phyloP scores from a whole-genome alignment of 805 yeast genomes.

The Pichia rugopelliculosa region DNA sequence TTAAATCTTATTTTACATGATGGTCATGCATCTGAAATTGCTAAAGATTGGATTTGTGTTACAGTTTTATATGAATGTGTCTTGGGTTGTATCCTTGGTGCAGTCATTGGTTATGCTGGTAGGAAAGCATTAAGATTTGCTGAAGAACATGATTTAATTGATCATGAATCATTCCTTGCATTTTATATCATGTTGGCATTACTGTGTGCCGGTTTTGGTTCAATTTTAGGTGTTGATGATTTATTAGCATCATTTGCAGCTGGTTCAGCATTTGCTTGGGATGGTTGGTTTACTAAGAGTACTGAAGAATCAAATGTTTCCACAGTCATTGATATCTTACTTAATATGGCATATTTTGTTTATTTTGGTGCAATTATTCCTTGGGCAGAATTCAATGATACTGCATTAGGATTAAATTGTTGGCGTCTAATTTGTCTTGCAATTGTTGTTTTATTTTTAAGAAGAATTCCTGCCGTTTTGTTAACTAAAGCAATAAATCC shows the following conservation, averaged over 20 bases:
- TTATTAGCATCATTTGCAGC: conserved; percentile 66
- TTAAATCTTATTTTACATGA: conserved; percentile 44
- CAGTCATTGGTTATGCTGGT: conserved; percentile 42
- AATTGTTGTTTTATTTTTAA: conserved; percentile 40
- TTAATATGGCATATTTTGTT: conserved; percentile 60
- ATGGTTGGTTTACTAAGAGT: conserved; percentile 53
- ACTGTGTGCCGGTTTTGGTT: conserved; percentile 54
- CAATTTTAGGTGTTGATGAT: conserved; percentile 65
- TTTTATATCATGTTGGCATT: conserved; percentile 47
- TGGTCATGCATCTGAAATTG: conserved; percentile 42
- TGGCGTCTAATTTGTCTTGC: conserved; percentile 51
- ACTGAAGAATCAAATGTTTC: conserved; percentile 59
- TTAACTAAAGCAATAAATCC: conserved; percentile 52
- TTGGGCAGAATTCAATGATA: conserved; percentile 53
- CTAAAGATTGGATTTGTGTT: conserved; percentile 54
- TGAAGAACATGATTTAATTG: conserved; percentile 45
- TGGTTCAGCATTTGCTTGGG: conserved; percentile 70
- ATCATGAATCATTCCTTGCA: conserved; percentile 53
- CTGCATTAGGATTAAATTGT: conserved; percentile 36
- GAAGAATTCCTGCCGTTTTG: conserved; percentile 51
- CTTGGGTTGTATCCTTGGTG: conserved; percentile 49
- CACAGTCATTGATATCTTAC: conserved; percentile 54
- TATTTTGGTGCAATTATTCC: conserved; percentile 68
- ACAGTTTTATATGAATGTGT: conserved; percentile 58
- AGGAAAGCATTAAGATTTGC: conserved; percentile 47